Percentiles rank a stretch among this genome's conserved stretches.
phyloP scores from a whole-genome alignment of 2,329 filamentous ascomycete genomes.

The Claviceps sp. region DNA sequence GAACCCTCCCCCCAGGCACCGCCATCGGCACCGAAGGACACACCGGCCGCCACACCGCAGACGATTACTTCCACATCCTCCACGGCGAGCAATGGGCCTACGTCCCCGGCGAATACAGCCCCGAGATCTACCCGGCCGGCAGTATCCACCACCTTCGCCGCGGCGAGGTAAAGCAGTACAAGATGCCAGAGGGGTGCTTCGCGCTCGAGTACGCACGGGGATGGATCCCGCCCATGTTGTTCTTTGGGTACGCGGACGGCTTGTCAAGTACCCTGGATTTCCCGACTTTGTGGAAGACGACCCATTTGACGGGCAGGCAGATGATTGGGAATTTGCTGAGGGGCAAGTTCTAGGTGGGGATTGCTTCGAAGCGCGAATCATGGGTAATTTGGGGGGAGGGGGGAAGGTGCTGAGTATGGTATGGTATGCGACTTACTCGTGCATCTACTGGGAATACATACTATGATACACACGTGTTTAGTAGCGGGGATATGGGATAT shows the following conservation, averaged over 20 bases:
- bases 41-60: constrained; percentile 75
- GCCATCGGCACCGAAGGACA: constrained; percentile 79
- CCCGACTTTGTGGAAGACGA: constrained; percentile 72
- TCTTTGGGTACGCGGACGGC: constrained; percentile 76
- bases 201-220: constrained; percentile 74
- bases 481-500: no score
- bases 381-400: no score
- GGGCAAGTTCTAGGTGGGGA: constrained; percentile 47
- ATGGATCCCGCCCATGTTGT: constrained; percentile 88
- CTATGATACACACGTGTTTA: no score
- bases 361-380: not conserved
- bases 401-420: not conserved
- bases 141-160: constrained; percentile 58
- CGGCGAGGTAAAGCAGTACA: constrained; percentile 69
- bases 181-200: constrained; percentile 64
- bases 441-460: no score
- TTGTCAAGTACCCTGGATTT: constrained; percentile 70
- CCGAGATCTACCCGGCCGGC: constrained; percentile 58
- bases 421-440: not conserved
- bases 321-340: constrained; percentile 61
- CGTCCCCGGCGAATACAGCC: constrained; percentile 50
- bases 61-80: constrained; percentile 92
- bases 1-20: constrained; percentile 31
- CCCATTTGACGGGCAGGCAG: constrained; percentile 57
- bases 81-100: constrained; percentile 66